These are phyloP conservation scores for Boletus semigastroideus DNA, from an alignment of 1,284 basidiomycete genomes.

Conservation along the genomic window DNA sequence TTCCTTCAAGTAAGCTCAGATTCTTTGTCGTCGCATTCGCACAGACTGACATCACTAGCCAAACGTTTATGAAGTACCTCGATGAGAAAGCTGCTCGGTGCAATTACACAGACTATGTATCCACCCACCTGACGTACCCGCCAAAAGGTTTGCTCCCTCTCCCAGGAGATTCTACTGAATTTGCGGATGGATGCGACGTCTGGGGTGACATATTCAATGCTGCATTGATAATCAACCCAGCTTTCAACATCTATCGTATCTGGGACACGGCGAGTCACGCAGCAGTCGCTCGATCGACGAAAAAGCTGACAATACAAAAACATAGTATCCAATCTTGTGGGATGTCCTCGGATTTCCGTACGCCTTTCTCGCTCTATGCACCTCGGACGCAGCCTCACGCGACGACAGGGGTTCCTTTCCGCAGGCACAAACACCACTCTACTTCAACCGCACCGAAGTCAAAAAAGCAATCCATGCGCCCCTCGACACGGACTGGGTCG, in stretches of 20 bases:
- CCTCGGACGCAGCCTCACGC: background rate
- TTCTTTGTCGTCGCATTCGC: background rate
- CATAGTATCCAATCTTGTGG: constrained; percentile 59
- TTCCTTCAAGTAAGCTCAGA: constrained; percentile 55
- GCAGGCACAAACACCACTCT: constrained; percentile 50
- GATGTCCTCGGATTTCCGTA: constrained; percentile 78
- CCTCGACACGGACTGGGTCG: constrained; percentile 54
- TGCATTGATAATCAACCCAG: constrained; percentile 64
- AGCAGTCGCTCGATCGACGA: rapidly evolving
- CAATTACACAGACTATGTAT: constrained; percentile 62
- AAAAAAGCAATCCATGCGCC: constrained; percentile 76
- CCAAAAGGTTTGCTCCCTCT: constrained; percentile 58
- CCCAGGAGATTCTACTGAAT: constrained; percentile 47
- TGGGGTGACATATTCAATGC: constrained; percentile 64
- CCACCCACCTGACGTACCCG: constrained; percentile 65
- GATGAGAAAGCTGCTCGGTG: constrained; percentile 53
- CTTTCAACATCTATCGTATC: constrained; percentile 74
- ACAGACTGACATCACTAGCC: constrained; percentile 35
- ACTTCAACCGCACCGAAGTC: constrained; percentile 71
- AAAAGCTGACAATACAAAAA: constrained; percentile 13
- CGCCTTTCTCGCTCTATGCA: constrained; percentile 16
- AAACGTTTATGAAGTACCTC: constrained; percentile 59
- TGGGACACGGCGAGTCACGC: constrained; percentile 55
- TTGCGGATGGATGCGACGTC: constrained; percentile 57
- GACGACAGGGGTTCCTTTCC: constrained; percentile 55